These are phyloP conservation scores for Thalassiosira profunda DNA, from an alignment of 108 stramenopile genomes.

Conservation along the genomic window DNA sequence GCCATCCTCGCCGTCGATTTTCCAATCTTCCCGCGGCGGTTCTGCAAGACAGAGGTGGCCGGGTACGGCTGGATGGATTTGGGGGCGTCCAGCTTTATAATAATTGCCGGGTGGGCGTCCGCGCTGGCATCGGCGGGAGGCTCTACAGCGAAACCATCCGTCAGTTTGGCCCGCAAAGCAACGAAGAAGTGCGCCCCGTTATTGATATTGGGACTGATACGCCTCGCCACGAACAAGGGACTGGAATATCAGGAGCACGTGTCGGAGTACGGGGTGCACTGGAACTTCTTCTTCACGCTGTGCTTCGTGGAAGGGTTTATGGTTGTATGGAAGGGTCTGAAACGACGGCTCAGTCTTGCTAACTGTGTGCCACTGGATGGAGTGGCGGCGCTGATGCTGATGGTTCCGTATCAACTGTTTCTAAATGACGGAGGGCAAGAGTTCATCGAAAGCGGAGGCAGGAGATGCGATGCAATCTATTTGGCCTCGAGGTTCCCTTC, in stretches of 20 bases:
- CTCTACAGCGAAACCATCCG: neutral
- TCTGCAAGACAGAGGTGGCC: constrained; percentile 91
- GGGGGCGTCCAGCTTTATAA: constrained; percentile 92
- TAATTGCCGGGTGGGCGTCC: constrained; percentile 76
- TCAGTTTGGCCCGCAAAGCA: constrained; percentile 6
- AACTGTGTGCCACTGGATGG: constrained; percentile 1
- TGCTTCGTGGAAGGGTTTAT: constrained; percentile 36
- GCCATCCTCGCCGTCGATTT: constrained; percentile 96
- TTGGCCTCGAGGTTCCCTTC: constrained; percentile 3
- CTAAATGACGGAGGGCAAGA: constrained; percentile 61
- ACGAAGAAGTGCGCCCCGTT: constrained; percentile 63
- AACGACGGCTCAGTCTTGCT: neutral
- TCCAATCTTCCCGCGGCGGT: constrained; percentile 92
- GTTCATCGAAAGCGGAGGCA: constrained; percentile 69
- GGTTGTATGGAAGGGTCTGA: constrained; percentile 31
- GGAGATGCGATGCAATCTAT: constrained; percentile 35
- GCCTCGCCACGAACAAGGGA: constrained; percentile 76
- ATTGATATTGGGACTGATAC: constrained; percentile 67
- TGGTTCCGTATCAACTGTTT: constrained; percentile 68
- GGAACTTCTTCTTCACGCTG: constrained; percentile 99
- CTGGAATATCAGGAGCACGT: constrained; percentile 96
- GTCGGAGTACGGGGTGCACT: constrained; percentile 98
- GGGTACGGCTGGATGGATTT: constrained; percentile 98
- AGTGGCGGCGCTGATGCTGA: constrained; percentile 36
- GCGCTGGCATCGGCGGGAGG: neutral